Percentiles rank a stretch among this genome's conserved stretches.
Evolutionary conservation across 208 protist genomes (phyloP).

Genomic region (Trypanosoma caninum): DNA sequence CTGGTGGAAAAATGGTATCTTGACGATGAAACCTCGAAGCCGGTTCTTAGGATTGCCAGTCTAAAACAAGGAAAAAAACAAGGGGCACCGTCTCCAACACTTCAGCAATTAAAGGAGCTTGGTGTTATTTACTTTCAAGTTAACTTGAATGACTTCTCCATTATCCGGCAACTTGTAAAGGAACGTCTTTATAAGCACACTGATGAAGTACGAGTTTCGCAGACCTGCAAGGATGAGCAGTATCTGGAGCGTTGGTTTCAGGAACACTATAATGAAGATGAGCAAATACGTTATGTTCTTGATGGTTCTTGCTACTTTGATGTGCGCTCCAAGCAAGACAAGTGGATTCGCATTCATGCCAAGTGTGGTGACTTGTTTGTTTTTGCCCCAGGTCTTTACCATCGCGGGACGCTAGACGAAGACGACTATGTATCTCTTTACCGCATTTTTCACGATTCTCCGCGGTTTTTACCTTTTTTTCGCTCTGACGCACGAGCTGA

Average conservation of each 20-base stretch:
- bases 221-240: slow-evolving; percentile 86
- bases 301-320: slow-evolving; percentile 93
- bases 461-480: slow-evolving; percentile 77
- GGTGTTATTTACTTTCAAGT: slow-evolving; percentile 79
- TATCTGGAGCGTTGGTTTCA: slow-evolving; percentile 90
- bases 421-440: slow-evolving; percentile 87
- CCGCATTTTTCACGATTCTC: slow-evolving; percentile 79
- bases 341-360: slow-evolving; percentile 90
- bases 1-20: slow-evolving; percentile 80
- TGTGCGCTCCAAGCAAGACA: slow-evolving; percentile 87
- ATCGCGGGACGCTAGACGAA: slow-evolving; percentile 82
- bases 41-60: slow-evolving; percentile 55
- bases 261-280: slow-evolving; percentile 93
- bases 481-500: slow-evolving; percentile 67
- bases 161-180: slow-evolving; percentile 86
- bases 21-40: slow-evolving; percentile 76
- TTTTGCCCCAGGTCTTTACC: slow-evolving; percentile 83
- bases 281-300: slow-evolving; percentile 87
- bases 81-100: slow-evolving; percentile 39
- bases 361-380: slow-evolving; percentile 81
- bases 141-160: slow-evolving; percentile 79
- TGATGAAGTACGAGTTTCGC: slow-evolving; percentile 80
- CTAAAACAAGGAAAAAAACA: slow-evolving; percentile 67
- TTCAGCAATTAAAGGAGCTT: slow-evolving; percentile 76
- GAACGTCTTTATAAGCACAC: slow-evolving; percentile 91